Conservation (phyloP, 1,284 basidiomycete species). For the Ustilago loliicola region DNA sequence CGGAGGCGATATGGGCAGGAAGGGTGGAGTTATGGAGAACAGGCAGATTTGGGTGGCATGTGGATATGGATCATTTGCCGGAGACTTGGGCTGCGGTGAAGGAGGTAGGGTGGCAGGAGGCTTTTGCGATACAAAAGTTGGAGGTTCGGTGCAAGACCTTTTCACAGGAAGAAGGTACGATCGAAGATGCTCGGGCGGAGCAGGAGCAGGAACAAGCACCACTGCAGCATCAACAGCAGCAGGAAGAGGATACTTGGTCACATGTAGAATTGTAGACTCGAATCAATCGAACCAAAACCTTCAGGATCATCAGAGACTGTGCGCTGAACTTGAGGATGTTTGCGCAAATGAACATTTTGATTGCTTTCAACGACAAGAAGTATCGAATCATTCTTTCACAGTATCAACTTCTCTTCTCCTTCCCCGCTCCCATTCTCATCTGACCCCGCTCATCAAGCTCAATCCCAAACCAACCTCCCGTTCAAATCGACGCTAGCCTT, state of each 20-base stretch:
- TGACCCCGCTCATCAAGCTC: neutral
- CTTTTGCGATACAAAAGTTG: slow-evolving; percentile 30
- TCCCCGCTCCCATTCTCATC: neutral
- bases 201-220: neutral
- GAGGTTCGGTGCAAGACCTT: slow-evolving; percentile 8
- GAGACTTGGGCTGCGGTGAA: slow-evolving; percentile 16
- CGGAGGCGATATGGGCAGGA: neutral
- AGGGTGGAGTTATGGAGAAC: slow-evolving; percentile 1
- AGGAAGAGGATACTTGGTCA: neutral
- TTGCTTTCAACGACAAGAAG: neutral
- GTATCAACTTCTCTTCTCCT: neutral
- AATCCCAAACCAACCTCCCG: slow-evolving; percentile 56
- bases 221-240: neutral
- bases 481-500: slow-evolving; percentile 52
- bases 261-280: slow-evolving; percentile 7
- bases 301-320: neutral
- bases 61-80: slow-evolving; percentile 50
- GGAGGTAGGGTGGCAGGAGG: slow-evolving; percentile 1
- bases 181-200: neutral
- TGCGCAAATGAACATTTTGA: neutral
- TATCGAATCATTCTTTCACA: neutral
- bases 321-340: neutral
- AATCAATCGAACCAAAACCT: neutral
- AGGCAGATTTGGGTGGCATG: slow-evolving; percentile 9
- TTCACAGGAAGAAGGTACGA: neutral